Evolutionary conservation across 805 yeast genomes (phyloP).

Genomic region (Cyberlindnera japonica): DNA sequence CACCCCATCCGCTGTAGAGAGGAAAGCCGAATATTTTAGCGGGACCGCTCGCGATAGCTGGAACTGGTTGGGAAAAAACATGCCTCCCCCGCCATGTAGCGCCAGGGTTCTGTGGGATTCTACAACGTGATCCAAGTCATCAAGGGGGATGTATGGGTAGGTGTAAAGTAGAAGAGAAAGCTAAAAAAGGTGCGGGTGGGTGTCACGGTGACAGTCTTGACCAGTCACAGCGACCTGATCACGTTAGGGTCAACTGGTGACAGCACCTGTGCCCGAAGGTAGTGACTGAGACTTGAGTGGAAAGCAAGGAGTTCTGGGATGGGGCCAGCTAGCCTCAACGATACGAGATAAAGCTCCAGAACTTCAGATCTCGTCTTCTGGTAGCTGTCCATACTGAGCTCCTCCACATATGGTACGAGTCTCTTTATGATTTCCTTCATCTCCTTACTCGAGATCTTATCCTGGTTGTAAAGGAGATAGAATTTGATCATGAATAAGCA

Average conservation of each 20-base stretch:
- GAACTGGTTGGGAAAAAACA: too few species aligned
- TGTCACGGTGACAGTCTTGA: too few species aligned
- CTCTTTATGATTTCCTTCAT: constrained; percentile 3
- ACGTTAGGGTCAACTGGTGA: constrained; percentile 4
- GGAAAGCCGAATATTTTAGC: too few species aligned
- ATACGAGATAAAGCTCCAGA: constrained; percentile 19
- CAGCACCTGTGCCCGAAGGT: constrained; percentile 12
- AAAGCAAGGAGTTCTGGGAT: constrained; percentile 4
- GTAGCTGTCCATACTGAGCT: constrained; percentile 18
- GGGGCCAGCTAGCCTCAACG: constrained; percentile 4
- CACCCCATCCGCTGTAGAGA: too few species aligned
- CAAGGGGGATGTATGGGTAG: too few species aligned
- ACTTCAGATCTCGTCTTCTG: constrained; percentile 23
- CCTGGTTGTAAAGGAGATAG: constrained; percentile 16
- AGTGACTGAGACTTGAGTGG: constrained; percentile 14
- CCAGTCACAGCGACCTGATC: too few species aligned
- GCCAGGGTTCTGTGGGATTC: too few species aligned
- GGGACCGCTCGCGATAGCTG: too few species aligned
- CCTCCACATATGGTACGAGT: constrained; percentile 7
- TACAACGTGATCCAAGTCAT: too few species aligned
- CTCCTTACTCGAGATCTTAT: constrained; percentile 7
- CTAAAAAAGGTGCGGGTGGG: too few species aligned
- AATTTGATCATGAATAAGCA: constrained; percentile 25
- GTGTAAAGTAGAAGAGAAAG: too few species aligned
- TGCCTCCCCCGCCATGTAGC: too few species aligned